phyloP scores from a whole-genome alignment of 2,329 filamentous ascomycete genomes.

The Fusarium armeniacum region DNA sequence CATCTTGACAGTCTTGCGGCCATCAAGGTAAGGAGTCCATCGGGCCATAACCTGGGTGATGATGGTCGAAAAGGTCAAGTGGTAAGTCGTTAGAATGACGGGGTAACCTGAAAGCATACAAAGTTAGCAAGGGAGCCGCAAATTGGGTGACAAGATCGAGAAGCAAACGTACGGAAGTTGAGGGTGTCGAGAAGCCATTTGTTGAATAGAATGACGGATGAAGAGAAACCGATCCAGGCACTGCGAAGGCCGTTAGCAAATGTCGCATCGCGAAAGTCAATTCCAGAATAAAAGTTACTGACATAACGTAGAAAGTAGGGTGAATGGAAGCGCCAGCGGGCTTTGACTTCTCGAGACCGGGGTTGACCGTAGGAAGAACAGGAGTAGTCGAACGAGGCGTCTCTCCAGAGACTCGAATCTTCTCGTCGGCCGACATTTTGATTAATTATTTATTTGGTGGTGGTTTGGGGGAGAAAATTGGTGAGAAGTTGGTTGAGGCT shows the following conservation, averaged over 20 bases:
- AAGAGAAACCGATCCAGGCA: conserved; percentile 92
- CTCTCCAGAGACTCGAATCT: conserved; percentile 86
- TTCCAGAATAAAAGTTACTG: conserved; percentile 52
- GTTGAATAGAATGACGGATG: conserved; percentile 98
- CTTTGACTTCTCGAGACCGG: conserved; percentile 78
- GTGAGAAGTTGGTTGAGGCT: conserved; percentile 28
- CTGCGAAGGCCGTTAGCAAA: conserved; percentile 62
- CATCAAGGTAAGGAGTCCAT: conserved; percentile 90
- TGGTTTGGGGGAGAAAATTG: conserved; percentile 45
- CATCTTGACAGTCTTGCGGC: conserved; percentile 97
- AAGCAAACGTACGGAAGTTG: conserved; percentile 72
- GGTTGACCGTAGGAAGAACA: conserved; percentile 86
- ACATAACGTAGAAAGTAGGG: conserved; percentile 87
- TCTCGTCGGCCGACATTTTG: conserved; percentile 73
- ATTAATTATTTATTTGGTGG: conserved; percentile 61
- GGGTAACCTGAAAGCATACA: conserved; percentile 67
- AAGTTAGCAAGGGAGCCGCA: conserved; percentile 36
- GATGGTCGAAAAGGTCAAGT: conserved; percentile 90
- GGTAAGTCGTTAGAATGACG: conserved; percentile 94
- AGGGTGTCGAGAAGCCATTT: conserved; percentile 95
- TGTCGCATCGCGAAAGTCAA: conserved; percentile 8
- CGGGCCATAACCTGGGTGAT: conserved; percentile 95
- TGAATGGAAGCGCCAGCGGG: conserved; percentile 76
- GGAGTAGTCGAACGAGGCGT: conserved; percentile 71
- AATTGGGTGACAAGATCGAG: conserved; percentile 13